Conservation (phyloP, 495 filamentous ascomycete species). For the Thermothielavioides terrestris region DNA sequence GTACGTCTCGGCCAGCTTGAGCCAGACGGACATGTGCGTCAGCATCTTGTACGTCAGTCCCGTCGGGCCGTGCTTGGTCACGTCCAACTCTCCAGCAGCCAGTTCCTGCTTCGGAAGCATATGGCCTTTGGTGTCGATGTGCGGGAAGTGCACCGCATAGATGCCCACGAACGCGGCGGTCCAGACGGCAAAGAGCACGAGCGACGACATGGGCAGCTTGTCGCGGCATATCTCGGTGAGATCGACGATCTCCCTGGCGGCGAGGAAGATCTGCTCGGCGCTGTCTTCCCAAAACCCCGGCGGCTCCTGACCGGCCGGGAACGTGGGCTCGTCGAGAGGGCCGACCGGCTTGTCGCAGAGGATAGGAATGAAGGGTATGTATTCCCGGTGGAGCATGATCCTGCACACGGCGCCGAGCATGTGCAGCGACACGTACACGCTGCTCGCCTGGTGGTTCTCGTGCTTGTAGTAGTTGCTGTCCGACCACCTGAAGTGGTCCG, state of each 20-base stretch:
- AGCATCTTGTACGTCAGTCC: conserved; percentile 36
- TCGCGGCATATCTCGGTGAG: conserved; percentile 62
- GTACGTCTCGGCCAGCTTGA: conserved; percentile 66
- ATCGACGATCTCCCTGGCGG: conserved; percentile 66
- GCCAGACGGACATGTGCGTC: conserved; percentile 52
- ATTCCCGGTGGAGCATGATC: conserved; percentile 74
- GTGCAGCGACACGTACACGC: conserved; percentile 69
- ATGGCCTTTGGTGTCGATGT: conserved; percentile 64
- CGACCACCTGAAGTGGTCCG: conserved; percentile 61
- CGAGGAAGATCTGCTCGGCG: conserved; percentile 62
- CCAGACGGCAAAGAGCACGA: conserved; percentile 74
- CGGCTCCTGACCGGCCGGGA: conserved; percentile 43
- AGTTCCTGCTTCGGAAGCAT: conserved; percentile 34
- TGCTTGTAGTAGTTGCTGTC: conserved; percentile 71
- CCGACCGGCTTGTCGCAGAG: conserved; percentile 59
- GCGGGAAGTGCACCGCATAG: conserved; percentile 65
- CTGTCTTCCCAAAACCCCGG: conserved; percentile 64
- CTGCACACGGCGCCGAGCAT: conserved; percentile 66
- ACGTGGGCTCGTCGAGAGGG: conserved; percentile 62
- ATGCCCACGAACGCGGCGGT: conserved; percentile 65
- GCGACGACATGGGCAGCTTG: conserved; percentile 70
- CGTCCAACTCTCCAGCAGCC: conserved; percentile 13
- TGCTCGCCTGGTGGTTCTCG: conserved; percentile 64
- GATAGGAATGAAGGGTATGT: conserved; percentile 73
- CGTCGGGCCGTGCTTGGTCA: conserved; percentile 29